Percentiles rank a stretch among this genome's conserved stretches.
Conservation (phyloP, 371 early-diverging fungal genomes). For the Apophysomyces elegans region DNA sequence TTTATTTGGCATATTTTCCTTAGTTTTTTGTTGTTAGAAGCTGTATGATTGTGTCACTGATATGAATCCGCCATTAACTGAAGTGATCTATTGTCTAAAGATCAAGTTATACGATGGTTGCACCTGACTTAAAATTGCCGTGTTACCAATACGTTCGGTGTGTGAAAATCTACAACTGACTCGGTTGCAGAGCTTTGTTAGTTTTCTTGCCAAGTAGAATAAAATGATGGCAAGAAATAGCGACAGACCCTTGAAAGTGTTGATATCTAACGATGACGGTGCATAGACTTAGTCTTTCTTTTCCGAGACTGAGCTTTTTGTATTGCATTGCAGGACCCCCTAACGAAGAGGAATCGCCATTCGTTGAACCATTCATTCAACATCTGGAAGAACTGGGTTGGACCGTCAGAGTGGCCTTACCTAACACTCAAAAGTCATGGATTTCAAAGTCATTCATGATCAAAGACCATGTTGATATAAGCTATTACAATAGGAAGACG, state of each 20-base stretch:
- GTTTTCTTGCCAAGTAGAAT: no score
- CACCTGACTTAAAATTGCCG: no score
- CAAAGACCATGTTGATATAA: slow-evolving; percentile 41
- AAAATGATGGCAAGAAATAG: not conserved
- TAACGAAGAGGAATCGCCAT: slow-evolving; percentile 42
- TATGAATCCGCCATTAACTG: no score
- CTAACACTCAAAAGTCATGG: slow-evolving; percentile 54
- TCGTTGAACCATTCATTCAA: slow-evolving; percentile 46
- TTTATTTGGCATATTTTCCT: no score
- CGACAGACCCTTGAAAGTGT: slow-evolving; percentile 28
- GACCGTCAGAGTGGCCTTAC: slow-evolving; percentile 49
- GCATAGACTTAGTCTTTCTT: not conserved
- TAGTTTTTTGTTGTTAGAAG: no score
- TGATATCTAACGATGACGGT: slow-evolving; percentile 48
- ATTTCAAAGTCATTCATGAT: slow-evolving; percentile 53
- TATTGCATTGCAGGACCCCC: slow-evolving; percentile 36
- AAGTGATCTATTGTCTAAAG: no score
- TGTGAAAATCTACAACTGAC: no score
- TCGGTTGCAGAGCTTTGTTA: not conserved
- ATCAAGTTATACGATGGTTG: no score
- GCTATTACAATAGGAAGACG: slow-evolving; percentile 38
- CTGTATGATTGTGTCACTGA: no score
- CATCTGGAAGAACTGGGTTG: slow-evolving; percentile 44
- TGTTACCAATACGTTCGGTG: no score
- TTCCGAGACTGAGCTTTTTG: not conserved